phyloP scores from a whole-genome alignment of 1,139 yeast genomes.

The Magnusiomyces paraingens region DNA sequence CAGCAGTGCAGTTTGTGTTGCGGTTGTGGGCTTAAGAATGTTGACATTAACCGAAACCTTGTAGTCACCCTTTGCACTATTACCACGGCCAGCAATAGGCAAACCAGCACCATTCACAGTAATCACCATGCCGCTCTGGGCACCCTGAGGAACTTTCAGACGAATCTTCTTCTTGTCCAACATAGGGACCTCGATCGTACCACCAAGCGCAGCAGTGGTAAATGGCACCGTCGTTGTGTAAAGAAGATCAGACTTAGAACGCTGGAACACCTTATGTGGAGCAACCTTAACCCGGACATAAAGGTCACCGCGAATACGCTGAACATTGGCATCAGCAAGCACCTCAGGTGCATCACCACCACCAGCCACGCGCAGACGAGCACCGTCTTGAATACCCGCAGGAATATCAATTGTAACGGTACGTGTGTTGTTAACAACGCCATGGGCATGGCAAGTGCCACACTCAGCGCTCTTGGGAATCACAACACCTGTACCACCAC shows the following conservation, averaged over 20 bases:
- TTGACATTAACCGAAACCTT: conserved; percentile 67
- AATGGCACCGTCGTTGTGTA: conserved; percentile 66
- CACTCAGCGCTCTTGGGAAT: conserved; percentile 69
- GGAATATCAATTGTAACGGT: conserved; percentile 78
- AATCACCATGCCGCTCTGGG: conserved; percentile 68
- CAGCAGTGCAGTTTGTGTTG: conserved; percentile 84
- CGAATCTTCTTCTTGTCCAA: conserved; percentile 45
- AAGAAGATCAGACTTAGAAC: conserved; percentile 54
- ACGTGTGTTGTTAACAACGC: conserved; percentile 65
- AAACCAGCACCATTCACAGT: conserved; percentile 86
- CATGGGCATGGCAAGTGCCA: conserved; percentile 78
- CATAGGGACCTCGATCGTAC: conserved; percentile 81
- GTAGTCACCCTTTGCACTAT: conserved; percentile 58
- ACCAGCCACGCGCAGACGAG: conserved; percentile 74
- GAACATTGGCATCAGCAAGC: conserved; percentile 41
- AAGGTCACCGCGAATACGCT: conserved; percentile 75
- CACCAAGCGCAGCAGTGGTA: conserved; percentile 97
- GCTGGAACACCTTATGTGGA: conserved; percentile 62
- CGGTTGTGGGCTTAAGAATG: conserved; percentile 67
- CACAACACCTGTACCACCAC: conserved; percentile 84
- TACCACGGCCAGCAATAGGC: conserved; percentile 50
- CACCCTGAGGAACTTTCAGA: conserved; percentile 79
- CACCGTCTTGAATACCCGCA: conserved; percentile 81
- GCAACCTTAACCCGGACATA: conserved; percentile 72
- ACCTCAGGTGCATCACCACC: conserved; percentile 84